Evolutionary conservation across 768 basidiomycete genomes (phyloP), one percentile per base, ranked within the genome.

Genomic region (Pholiota microspora): DNA sequence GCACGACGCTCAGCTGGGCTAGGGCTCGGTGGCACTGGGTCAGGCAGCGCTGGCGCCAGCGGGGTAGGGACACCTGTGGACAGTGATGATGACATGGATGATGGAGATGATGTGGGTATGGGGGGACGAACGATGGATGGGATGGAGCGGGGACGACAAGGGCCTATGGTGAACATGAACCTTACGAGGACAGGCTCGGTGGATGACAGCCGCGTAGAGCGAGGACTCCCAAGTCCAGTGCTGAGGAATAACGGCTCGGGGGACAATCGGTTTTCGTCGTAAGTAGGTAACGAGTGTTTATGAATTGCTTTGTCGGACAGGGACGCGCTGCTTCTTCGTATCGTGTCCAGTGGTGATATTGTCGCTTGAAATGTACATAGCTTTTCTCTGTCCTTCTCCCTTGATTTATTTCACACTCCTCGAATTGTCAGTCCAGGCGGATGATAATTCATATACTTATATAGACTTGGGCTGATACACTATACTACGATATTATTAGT

Each of bases 201-300:
- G 29, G 51, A 66, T 25, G 62, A 76, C 62, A 84, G 80, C 61
- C 70, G 86, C 62, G 73, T 73, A 18, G 87, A 85, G 66, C 70
- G 85, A n/a, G 85, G 87, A 34, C 58, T 88, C 34, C 72, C 77
- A 45, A 88, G 84, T 63, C 87, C 87, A 5, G 75, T 83, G 59
- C 66, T 88, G 71, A 75, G 86, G 27, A 61, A 49, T 38, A 62
- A 58, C 46, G 59, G 62, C 13, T 58, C 48, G 1, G 56, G 59
- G 28, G 57, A 62, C 24, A 32, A 51, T 49, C 36, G 51, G 35
- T 32, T 54, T 44, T 38, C 53, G 44, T 53, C 44, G 21, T 45
- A 35, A 44, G 21, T n/a, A n/a, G n/a, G n/a, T n/a, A n/a, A n/a
- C n/a, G n/a, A n/a, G n/a, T n/a, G n/a, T n/a, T n/a, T n/a, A n/a